Evolutionary conservation across 768 basidiomycete genomes (phyloP), one percentile per base, ranked within the genome.

Genomic region (Phlegmacium glaucopus): DNA sequence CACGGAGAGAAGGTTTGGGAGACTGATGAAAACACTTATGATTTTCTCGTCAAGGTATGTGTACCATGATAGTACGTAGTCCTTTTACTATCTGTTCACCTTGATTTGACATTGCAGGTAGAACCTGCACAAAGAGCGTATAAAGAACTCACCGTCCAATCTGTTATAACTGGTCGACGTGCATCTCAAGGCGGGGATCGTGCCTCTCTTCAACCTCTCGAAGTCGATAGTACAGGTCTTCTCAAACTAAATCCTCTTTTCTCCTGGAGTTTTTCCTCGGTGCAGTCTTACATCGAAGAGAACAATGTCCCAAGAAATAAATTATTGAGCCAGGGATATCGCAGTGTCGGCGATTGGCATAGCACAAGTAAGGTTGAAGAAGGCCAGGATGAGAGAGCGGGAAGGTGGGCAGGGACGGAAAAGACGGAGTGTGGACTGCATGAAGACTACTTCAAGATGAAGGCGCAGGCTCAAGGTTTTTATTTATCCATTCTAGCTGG

Each of bases 351-450:
- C 4, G 96, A 99, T 67, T 95, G 94, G 90, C 96, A 99, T 69
- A 94, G 91, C 52, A 99, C 96, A 0, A 66, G 64, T n/a, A 80
- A 80, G 65, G 75, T 75, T 11, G 75, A 66, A 56, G 84, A 83
- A 50, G 84, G 79, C 0, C 79, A 87, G 35, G 90, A 90, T 50
- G 96, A 99, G 68, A 79, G 96, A 18, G 83, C 87, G 2, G 95
- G 95, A 1, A 72, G 96, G 45, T 99, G 96, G 96, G 84, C 86
- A 2, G 91, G 89, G 6, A 85, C 78, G 62, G 75, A 77, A 50
- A 99, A 98, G 77, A 91, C 91, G 2, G 95, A 98, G 66, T 98
- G 96, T 65, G 96, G 96, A 3, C 64, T 99, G 52, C 95, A 99
- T 67, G 80, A 85, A 65, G 91, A 97, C 59, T 95, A 90, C 63